These are phyloP conservation scores for Cordyceps tenuipes DNA, from an alignment of 2,329 filamentous ascomycete species.

Conservation along the genomic window DNA sequence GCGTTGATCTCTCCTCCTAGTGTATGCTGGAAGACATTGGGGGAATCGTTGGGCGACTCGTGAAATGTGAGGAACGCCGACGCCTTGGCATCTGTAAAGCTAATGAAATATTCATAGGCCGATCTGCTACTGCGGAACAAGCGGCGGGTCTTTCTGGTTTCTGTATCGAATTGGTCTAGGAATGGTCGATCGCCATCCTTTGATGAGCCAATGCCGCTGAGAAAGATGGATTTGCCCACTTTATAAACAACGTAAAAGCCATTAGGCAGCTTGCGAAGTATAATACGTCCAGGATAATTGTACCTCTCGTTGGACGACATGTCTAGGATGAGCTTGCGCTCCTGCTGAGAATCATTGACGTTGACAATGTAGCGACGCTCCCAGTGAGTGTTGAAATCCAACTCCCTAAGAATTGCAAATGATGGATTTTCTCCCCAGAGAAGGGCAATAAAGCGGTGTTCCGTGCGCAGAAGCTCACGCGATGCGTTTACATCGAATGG, in stretches of 20 bases:
- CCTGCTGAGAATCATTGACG: neutral
- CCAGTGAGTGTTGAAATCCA: neutral
- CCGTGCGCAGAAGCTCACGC: neutral
- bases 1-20: neutral
- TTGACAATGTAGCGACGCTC: constrained; percentile 9
- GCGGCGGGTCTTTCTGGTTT: neutral
- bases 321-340: neutral
- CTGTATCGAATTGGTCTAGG: constrained; percentile 1
- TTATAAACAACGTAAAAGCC: neutral
- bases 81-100: neutral
- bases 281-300: neutral
- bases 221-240: neutral
- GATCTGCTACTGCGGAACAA: constrained; percentile 7
- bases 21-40: constrained; percentile 1
- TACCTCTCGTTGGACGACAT: constrained; percentile 4
- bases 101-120: constrained; percentile 2
- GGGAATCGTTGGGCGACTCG: constrained; percentile 1
- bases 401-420: neutral
- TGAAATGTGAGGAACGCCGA: neutral
- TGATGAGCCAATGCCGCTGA: neutral
- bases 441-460: neutral
- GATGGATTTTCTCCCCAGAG: neutral
- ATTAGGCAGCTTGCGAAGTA: neutral
- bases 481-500: neutral
- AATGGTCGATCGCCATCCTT: constrained; percentile 5